A percentile compares a stretch with the other conserved stretches of the same genome.
Conservation (phyloP, 306 rosid species). For the Sicyos baderoa region DNA sequence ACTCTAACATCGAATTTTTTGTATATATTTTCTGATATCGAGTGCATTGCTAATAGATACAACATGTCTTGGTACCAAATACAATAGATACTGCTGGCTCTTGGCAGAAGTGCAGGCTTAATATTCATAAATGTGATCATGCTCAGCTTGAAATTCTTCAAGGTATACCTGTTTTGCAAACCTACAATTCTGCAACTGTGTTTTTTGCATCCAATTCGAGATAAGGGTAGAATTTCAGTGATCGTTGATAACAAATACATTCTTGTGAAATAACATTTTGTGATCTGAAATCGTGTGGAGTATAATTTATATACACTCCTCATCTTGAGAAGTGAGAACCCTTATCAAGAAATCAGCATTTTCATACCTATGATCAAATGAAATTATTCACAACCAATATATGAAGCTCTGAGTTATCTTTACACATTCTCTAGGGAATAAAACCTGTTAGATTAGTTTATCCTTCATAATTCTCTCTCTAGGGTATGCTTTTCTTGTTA, state of each 20-base stretch:
- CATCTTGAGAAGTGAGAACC: constrained; percentile 1
- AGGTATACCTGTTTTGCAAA: constrained; percentile 37
- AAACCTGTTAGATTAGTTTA: constrained; percentile 6
- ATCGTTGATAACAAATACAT: constrained; percentile 4
- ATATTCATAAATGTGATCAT: constrained; percentile 46
- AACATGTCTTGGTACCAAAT: constrained; percentile 70
- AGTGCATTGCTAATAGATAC: constrained; percentile 49
- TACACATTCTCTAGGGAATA: background rate
- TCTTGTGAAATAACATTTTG: background rate
- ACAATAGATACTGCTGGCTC: constrained; percentile 50
- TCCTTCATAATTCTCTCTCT: background rate
- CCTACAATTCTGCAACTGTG: background rate
- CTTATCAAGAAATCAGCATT: constrained; percentile 4
- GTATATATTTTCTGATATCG: constrained; percentile 11
- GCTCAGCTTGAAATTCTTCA: constrained; percentile 50
- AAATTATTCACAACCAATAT: background rate
- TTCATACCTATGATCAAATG: background rate
- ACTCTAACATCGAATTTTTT: constrained; percentile 19
- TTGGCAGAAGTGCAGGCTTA: constrained; percentile 70
- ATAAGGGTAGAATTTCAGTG: background rate
- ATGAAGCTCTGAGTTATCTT: background rate
- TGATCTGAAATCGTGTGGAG: background rate
- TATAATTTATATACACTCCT: background rate
- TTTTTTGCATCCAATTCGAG: background rate
- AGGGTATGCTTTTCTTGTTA: background rate